Base-by-base conservation (phyloP, 23 red algal genomes). In the Porphyridium purpureum region DNA sequence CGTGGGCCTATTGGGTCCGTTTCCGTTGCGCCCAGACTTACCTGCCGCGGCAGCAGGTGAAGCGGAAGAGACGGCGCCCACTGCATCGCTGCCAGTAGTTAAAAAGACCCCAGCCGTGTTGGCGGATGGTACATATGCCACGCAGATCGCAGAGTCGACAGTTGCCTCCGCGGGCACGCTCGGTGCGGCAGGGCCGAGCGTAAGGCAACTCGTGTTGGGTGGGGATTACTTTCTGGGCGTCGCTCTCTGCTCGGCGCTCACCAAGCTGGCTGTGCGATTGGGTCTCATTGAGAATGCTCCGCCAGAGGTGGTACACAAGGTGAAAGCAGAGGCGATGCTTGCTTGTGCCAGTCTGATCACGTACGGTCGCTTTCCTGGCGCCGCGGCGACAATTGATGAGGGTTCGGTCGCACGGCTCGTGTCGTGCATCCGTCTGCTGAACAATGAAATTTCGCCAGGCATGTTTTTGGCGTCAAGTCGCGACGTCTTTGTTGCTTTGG, bases 71-170 rank as follows among this genome's bases (percentile, higher is more conserved):
- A 5, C 38, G 4, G 49, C 22, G 5, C 5, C 49, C 49, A 7
- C 49, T 53, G 49, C 22, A 29, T 9, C 50, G 5, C 62, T 29
- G 47, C 24, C 42, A 58, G 31, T 33, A n/a, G 27, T 24, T 5
- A 31, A 47, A 29, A 61, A 49, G 4, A 49, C 36, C 26, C 55
- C 90, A 1, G 62, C 57, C 33, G 72, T 98, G 2, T 64, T 98
- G 35, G 61, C 72, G 17, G 90, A 98, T 62, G 90, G 90, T 23
- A 98, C 90, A 11, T 98, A 98, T 52, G 90, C 90, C 7, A 67
- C 90, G 8, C 76, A 98, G 34, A 78, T 40, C n/a, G 72, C 62
- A 29, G 54, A 68, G 27, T 57, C 11, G 30, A 23, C 30, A 35
- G 66, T 29, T 19, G 62, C 58, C 0, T 60, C 36, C 30, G 31